These are phyloP conservation scores for Eragrostis nindensis DNA, from an alignment of 176 grass and related monocot genomes.

Conservation along the genomic window DNA sequence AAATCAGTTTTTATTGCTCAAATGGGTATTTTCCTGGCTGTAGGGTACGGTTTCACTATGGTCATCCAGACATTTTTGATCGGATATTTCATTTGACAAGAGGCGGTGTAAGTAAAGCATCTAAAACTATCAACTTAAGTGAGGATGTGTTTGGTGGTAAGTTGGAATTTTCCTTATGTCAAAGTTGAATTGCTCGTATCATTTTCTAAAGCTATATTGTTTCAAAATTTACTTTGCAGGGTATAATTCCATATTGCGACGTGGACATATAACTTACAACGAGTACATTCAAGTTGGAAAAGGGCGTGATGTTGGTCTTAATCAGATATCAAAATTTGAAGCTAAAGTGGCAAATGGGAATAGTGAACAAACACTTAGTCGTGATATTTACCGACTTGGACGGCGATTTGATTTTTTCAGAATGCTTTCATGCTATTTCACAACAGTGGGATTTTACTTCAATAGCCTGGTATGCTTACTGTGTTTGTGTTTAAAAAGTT, in stretches of 20 bases:
- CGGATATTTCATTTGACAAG: slow-evolving; percentile 89
- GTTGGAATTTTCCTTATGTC: slow-evolving; percentile 8
- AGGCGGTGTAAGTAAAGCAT: slow-evolving; percentile 97
- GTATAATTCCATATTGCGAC: slow-evolving; percentile 88
- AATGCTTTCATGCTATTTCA: slow-evolving; percentile 98
- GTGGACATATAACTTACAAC: slow-evolving; percentile 85
- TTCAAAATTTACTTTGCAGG: slow-evolving; percentile 57
- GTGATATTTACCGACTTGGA: slow-evolving; percentile 88
- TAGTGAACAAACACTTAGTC: slow-evolving; percentile 91
- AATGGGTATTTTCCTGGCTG: slow-evolving; percentile 18
- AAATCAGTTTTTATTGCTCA: slow-evolving; percentile 3
- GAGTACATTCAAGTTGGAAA: slow-evolving; percentile 99
- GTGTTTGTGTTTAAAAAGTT: background rate
- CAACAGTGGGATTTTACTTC: slow-evolving; percentile 96
- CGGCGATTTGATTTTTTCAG: slow-evolving; percentile 86
- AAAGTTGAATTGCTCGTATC: background rate
- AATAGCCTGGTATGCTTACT: slow-evolving; percentile 79
- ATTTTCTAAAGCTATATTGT: slow-evolving; percentile 24
- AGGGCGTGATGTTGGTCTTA: slow-evolving; percentile 96
- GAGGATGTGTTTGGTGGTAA: slow-evolving; percentile 97
- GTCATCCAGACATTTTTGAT: slow-evolving; percentile 95
- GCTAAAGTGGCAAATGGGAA: slow-evolving; percentile 97
- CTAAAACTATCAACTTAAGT: slow-evolving; percentile 97
- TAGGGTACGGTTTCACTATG: slow-evolving; percentile 98
- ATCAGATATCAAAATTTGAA: slow-evolving; percentile 99